A percentile compares a stretch with the other conserved stretches of the same genome.
These are phyloP conservation scores for Pelargonium nanum DNA, from an alignment of 345 rosid species.

Conservation along the genomic window DNA sequence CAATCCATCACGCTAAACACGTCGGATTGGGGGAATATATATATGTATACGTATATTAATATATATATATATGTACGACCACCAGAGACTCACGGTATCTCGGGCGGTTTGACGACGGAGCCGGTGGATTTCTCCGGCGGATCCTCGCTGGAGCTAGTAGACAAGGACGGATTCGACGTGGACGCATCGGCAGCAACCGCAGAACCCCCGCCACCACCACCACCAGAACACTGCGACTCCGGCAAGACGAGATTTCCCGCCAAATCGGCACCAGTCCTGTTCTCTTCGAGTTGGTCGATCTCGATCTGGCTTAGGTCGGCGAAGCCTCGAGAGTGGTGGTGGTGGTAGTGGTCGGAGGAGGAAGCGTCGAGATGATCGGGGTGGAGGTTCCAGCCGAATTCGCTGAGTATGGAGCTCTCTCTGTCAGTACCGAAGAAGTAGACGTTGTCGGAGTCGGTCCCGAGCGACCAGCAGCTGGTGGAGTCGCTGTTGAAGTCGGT, in stretches of 20 bases:
- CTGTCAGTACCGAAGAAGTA: conserved; percentile 40
- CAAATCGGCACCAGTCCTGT: not conserved
- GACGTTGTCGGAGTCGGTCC: conserved; percentile 30
- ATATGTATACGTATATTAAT: not conserved
- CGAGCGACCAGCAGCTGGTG: conserved; percentile 27
- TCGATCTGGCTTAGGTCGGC: conserved; percentile 11
- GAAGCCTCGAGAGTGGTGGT: conserved; percentile 7
- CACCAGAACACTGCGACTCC: not conserved
- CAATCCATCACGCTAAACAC: conserved; percentile 1
- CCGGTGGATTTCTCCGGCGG: conserved; percentile 67
- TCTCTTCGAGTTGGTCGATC: conserved; percentile 1
- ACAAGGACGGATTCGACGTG: conserved; percentile 55
- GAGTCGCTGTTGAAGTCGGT: conserved; percentile 10
- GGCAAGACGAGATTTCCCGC: not conserved
- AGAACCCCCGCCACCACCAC: conserved; percentile 2
- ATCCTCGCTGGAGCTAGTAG: conserved; percentile 85
- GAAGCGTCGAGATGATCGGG: not conserved
- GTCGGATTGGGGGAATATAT: not conserved
- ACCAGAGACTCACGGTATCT: conserved; percentile 74
- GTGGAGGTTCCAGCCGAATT: conserved; percentile 59
- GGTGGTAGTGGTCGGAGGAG: too few relatives aligned
- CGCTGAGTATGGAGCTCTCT: conserved; percentile 42
- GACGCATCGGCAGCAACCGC: conserved; percentile 29
- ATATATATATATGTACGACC: conserved; percentile 2
- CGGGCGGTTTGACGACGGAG: conserved; percentile 57